Conservation (phyloP, 306 rosid genomes). For the Pyrus communis region DNA sequence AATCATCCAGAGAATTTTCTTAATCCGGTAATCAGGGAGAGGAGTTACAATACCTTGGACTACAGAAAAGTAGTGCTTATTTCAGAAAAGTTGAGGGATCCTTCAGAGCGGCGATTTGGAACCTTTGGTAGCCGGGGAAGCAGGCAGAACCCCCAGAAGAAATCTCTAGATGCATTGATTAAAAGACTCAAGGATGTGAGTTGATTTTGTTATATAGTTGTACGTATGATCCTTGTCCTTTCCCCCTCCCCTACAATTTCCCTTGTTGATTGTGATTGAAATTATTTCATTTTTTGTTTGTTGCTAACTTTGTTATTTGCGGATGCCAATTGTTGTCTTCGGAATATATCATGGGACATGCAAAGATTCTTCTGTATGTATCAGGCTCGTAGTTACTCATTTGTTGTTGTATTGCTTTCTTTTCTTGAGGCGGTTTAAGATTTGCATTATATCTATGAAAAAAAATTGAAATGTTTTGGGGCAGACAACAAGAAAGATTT, state of each 20-base stretch:
- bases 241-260: slow-evolving; percentile 3
- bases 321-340: slow-evolving; percentile 19
- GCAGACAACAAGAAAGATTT: not conserved
- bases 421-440: slow-evolving; percentile 13
- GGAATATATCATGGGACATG: slow-evolving; percentile 24
- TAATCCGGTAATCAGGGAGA: slow-evolving; percentile 92
- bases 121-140: slow-evolving; percentile 81
- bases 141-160: slow-evolving; percentile 92
- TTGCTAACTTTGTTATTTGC: slow-evolving; percentile 38
- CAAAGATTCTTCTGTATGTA: slow-evolving; percentile 40
- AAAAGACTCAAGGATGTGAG: slow-evolving; percentile 88
- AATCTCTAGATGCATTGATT: slow-evolving; percentile 61
- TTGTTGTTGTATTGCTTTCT: slow-evolving; percentile 13
- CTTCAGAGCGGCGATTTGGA: slow-evolving; percentile 86
- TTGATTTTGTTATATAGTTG: slow-evolving; percentile 38
- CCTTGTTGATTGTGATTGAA: slow-evolving; percentile 32
- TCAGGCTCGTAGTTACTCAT: slow-evolving; percentile 18
- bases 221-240: slow-evolving; percentile 42
- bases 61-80: slow-evolving; percentile 67
- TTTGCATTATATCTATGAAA: slow-evolving; percentile 16
- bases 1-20: slow-evolving; percentile 88
- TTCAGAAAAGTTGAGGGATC: slow-evolving; percentile 85
- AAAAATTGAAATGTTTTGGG: not conserved
- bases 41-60: slow-evolving; percentile 79
- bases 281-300: slow-evolving; percentile 32